Evolutionary conservation across 352 stramenopile genomes (phyloP).

Genomic region (Blastocystis sp.): DNA sequence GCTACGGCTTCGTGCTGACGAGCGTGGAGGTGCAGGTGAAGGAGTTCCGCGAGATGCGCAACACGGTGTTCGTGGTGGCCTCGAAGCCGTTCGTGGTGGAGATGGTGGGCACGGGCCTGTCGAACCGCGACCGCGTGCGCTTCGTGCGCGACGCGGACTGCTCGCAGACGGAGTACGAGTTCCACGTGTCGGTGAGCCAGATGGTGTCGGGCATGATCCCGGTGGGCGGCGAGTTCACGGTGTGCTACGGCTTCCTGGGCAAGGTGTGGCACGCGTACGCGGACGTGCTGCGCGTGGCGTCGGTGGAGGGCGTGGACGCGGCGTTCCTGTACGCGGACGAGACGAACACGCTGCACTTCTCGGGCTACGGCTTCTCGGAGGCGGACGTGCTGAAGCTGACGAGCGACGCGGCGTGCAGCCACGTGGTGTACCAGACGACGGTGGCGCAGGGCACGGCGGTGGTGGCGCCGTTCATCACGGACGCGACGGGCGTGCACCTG

Average conservation of each 20-base stretch:
- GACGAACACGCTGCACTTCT: slow-evolving; percentile 30
- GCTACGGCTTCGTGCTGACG: slow-evolving; percentile 17
- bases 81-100: neutral
- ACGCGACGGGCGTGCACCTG: slow-evolving; percentile 9
- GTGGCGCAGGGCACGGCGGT: neutral
- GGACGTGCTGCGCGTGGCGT: neutral
- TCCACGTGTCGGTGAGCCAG: neutral
- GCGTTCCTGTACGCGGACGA: slow-evolving; percentile 12
- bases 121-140: slow-evolving; percentile 16
- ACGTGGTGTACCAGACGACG: neutral
- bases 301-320: slow-evolving; percentile 12
- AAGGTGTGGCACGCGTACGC: neutral
- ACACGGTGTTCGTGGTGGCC: slow-evolving; percentile 4
- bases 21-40: neutral
- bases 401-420: neutral
- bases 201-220: neutral
- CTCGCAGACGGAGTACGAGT: slow-evolving; percentile 17
- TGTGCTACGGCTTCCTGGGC: slow-evolving; percentile 54
- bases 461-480: neutral
- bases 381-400: slow-evolving; percentile 12
- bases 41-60: neutral
- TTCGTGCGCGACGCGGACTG: slow-evolving; percentile 28
- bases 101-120: slow-evolving; percentile 18
- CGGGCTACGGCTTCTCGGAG: slow-evolving; percentile 1
- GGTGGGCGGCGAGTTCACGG: slow-evolving; percentile 21